Evolutionary conservation across 441 rosid species (phyloP).

Genomic region (Gossypium schwendimanii): DNA sequence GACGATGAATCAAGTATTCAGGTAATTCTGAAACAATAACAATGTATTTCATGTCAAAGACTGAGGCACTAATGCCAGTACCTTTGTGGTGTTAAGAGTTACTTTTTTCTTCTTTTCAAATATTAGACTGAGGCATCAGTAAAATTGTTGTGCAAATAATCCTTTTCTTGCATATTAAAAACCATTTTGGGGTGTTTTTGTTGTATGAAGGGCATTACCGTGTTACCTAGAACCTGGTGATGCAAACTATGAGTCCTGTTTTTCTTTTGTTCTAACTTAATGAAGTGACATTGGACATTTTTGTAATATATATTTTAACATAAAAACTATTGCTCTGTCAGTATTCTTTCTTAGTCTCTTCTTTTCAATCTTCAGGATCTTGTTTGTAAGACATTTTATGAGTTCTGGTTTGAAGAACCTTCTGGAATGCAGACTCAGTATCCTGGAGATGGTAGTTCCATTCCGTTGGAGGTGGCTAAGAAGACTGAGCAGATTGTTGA

Average conservation of each 20-base stretch:
- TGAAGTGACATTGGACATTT: neutral
- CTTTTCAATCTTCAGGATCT: conserved; percentile 57
- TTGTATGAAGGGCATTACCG: neutral
- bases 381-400: conserved; percentile 97
- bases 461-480: conserved; percentile 82
- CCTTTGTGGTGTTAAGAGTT: neutral
- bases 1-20: conserved; percentile 97
- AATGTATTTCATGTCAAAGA: neutral
- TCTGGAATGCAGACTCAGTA: conserved; percentile 59
- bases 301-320: neutral
- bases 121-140: neutral
- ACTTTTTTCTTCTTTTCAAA: neutral
- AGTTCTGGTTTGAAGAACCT: conserved; percentile 98
- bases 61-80: neutral
- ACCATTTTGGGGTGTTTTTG: neutral
- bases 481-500: conserved; percentile 97
- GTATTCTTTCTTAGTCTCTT: conserved; percentile 3
- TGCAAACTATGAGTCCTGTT: neutral
- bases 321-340: neutral
- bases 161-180: neutral
- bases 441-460: conserved; percentile 82
- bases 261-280: neutral
- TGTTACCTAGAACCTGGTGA: neutral
- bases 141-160: neutral
- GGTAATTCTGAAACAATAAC: conserved; percentile 34